Percentiles rank a stretch among this genome's conserved stretches.
Evolutionary conservation across 495 filamentous ascomycete species (phyloP).

Genomic region (Echria macrotheca): DNA sequence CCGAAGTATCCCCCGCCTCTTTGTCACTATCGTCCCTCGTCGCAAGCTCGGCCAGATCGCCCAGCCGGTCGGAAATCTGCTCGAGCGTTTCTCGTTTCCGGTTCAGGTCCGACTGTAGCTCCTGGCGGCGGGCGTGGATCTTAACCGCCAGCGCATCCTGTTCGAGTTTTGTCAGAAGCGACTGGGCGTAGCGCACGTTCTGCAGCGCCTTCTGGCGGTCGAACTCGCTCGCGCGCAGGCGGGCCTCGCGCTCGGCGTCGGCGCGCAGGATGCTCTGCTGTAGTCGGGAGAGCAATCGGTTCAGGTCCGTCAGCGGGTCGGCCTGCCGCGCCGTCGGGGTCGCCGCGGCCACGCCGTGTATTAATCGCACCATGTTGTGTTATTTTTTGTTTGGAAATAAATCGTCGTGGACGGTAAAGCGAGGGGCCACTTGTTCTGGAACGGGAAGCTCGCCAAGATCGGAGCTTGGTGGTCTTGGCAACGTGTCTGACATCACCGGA

Average conservation of each 20-base stretch:
- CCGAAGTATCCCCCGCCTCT: slow-evolving; percentile 26
- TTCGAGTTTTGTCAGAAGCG: slow-evolving; percentile 70
- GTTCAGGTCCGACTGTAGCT: slow-evolving; percentile 60
- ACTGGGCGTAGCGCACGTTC: slow-evolving; percentile 78
- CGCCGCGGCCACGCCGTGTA: slow-evolving; percentile 14
- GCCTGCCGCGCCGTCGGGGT: slow-evolving; percentile 9
- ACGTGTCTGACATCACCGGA: slow-evolving; percentile 2
- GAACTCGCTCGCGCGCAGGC: slow-evolving; percentile 57
- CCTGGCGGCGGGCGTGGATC: slow-evolving; percentile 57
- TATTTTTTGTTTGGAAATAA: neutral
- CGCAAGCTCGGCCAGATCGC: slow-evolving; percentile 56
- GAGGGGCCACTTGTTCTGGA: neutral
- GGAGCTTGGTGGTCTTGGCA: neutral
- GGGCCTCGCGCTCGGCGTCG: slow-evolving; percentile 50
- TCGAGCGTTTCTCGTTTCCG: slow-evolving; percentile 56
- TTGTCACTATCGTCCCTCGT: slow-evolving; percentile 18
- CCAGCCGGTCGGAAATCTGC: slow-evolving; percentile 54
- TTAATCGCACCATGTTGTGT: slow-evolving; percentile 31
- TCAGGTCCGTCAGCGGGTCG: slow-evolving; percentile 50
- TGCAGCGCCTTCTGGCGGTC: slow-evolving; percentile 66
- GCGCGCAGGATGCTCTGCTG: slow-evolving; percentile 67
- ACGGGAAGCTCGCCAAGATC: neutral
- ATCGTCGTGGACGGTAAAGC: neutral
- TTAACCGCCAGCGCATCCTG: slow-evolving; percentile 63
- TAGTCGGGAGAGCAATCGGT: slow-evolving; percentile 67